phyloP scores from a whole-genome alignment of 129 eudicot species.

The Scalesia atractyloides region DNA sequence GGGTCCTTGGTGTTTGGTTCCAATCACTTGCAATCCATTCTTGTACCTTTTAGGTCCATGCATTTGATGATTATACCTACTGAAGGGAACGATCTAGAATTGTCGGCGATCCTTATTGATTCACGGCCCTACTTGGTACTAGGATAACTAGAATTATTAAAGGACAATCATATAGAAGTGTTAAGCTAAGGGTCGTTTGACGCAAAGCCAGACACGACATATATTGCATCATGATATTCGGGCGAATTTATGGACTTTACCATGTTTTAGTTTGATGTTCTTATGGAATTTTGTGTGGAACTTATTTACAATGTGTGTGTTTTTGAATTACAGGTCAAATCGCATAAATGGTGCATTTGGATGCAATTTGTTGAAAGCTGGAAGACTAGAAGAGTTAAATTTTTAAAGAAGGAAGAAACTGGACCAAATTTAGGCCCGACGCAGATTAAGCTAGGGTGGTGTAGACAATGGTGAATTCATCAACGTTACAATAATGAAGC shows the following conservation, averaged over 20 bases:
- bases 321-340: too few relatives aligned
- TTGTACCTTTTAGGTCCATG: constrained; percentile 3
- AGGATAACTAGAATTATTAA: not conserved
- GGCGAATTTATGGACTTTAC: not conserved
- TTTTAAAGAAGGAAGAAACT: too few relatives aligned
- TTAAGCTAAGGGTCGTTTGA: not conserved
- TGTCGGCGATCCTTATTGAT: not conserved
- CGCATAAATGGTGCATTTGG: too few relatives aligned
- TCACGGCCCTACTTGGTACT: not conserved
- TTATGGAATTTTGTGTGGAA: too few relatives aligned
- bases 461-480: too few relatives aligned
- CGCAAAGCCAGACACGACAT: not conserved
- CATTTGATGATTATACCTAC: constrained; percentile 4
- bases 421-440: too few relatives aligned
- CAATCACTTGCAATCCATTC: not conserved
- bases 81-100: not conserved
- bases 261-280: not conserved
- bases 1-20: constrained; percentile 15
- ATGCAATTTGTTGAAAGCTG: too few relatives aligned
- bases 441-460: too few relatives aligned
- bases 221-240: too few relatives aligned
- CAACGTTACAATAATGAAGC: too few relatives aligned
- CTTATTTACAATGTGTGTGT: too few relatives aligned
- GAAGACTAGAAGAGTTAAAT: too few relatives aligned
- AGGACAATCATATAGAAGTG: not conserved